Evolutionary conservation across 2,329 filamentous ascomycete genomes (phyloP).

Genomic region (Talaromyces pinophilus): DNA sequence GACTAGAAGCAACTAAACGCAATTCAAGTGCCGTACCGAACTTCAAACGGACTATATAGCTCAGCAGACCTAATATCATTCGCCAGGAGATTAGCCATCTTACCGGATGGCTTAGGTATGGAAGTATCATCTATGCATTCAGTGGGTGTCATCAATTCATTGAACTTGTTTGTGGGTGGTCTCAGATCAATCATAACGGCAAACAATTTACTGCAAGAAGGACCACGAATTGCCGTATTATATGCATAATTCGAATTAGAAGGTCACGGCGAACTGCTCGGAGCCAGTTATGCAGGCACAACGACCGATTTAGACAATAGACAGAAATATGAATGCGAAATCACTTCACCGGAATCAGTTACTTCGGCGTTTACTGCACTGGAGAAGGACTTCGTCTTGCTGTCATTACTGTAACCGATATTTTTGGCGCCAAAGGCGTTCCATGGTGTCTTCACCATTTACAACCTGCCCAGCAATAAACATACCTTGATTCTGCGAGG

Average conservation of each 20-base stretch:
- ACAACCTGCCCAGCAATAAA: too few relatives aligned
- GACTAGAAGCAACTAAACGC: neutral
- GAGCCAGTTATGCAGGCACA: conserved; percentile 36
- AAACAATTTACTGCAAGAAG: conserved; percentile 44
- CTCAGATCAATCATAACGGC: conserved; percentile 46
- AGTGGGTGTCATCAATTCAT: neutral
- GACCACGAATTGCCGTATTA: conserved; percentile 48
- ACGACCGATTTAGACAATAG: conserved; percentile 16
- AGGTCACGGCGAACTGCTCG: conserved; percentile 40
- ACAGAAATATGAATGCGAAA: conserved; percentile 17
- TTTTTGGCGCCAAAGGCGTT: neutral
- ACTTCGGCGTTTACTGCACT: neutral
- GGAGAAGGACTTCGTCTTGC: conserved; percentile 4
- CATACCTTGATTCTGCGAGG: too few relatives aligned
- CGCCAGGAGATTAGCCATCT: neutral
- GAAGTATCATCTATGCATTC: neutral
- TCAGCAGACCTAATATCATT: neutral
- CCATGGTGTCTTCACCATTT: neutral
- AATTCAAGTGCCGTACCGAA: neutral
- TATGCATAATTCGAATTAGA: conserved; percentile 51
- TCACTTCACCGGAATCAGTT: conserved; percentile 6
- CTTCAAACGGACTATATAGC: neutral
- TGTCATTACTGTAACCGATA: neutral
- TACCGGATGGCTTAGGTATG: neutral
- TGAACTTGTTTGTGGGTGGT: conserved; percentile 28